Percentiles rank a stretch among this genome's conserved stretches.
phyloP scores from a whole-genome alignment of 2,329 filamentous ascomycete genomes.

The Balansia obtecta region DNA sequence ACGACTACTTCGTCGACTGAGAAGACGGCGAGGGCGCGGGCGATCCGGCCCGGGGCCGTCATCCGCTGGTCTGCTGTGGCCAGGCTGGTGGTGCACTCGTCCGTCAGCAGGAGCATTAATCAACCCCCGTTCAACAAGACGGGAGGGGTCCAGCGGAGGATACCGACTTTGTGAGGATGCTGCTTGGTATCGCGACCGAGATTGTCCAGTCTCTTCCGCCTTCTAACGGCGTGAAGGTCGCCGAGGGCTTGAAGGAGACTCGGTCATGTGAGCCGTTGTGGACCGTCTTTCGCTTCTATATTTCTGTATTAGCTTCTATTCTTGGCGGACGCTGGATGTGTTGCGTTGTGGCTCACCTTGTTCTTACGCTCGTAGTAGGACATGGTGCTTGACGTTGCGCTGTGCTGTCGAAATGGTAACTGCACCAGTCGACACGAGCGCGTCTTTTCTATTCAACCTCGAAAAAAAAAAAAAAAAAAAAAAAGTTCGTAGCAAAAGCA shows the following conservation, averaged over 20 bases:
- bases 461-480: too few relatives aligned
- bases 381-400: conserved; percentile 12
- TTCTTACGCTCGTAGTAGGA: conserved; percentile 20
- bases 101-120: not conserved
- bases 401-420: not conserved
- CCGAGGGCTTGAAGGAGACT: conserved; percentile 52
- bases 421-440: not conserved
- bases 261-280: conserved; percentile 21
- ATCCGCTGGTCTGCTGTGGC: conserved; percentile 66
- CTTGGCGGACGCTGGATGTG: not conserved
- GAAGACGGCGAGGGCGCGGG: conserved; percentile 71
- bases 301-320: not conserved
- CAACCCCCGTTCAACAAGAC: not conserved
- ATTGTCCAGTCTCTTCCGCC: conserved; percentile 59
- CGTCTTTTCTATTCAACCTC: not conserved
- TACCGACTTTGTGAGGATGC: conserved; percentile 59
- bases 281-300: conserved; percentile 38
- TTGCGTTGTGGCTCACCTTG: conserved; percentile 13
- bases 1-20: conserved; percentile 74
- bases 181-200: conserved; percentile 67
- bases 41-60: conserved; percentile 59
- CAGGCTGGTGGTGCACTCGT: conserved; percentile 34
- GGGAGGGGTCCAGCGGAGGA: too few relatives aligned
- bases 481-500: conserved; percentile 11
- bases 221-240: conserved; percentile 51